A percentile compares a stretch with the other conserved stretches of the same genome.
Evolutionary conservation across 352 stramenopile genomes (phyloP).

Genomic region (Pythium inflatum): DNA sequence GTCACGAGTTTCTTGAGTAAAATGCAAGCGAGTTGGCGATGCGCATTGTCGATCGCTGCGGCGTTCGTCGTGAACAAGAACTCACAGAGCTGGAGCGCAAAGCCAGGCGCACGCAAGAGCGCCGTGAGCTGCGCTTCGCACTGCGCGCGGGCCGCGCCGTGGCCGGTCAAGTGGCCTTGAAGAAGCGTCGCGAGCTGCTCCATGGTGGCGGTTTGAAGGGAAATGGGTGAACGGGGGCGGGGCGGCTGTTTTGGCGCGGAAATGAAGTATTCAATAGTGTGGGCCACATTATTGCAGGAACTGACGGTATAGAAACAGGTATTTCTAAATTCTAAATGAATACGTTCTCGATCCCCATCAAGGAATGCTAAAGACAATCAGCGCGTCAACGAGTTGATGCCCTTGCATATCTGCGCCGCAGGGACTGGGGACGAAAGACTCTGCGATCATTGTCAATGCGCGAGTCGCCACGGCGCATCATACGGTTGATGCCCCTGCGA

Average conservation of each 20-base stretch:
- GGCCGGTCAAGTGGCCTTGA: conserved; percentile 54
- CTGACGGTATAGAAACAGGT: too few relatives aligned
- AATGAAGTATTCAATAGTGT: not conserved
- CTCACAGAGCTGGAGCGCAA: conserved; percentile 71
- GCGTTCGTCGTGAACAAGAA: conserved; percentile 56
- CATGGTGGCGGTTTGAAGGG: conserved; percentile 6
- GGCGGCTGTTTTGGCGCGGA: not conserved
- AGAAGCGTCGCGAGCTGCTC: conserved; percentile 59
- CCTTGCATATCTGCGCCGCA: too few relatives aligned
- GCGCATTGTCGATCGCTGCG: conserved; percentile 37
- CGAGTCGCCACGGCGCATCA: too few relatives aligned
- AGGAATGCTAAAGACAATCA: too few relatives aligned
- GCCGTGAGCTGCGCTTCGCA: conserved; percentile 70
- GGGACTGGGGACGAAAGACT: too few relatives aligned
- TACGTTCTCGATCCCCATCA: not conserved
- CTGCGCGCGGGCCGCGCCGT: conserved; percentile 50
- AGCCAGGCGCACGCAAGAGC: conserved; percentile 61
- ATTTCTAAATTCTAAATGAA: not conserved
- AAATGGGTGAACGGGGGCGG: not conserved
- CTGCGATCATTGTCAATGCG: too few relatives aligned
- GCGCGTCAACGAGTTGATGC: too few relatives aligned
- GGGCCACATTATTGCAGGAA: conserved; percentile 8
- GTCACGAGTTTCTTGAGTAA: conserved; percentile 80
- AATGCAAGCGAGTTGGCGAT: conserved; percentile 73
- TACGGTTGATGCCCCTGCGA: too few relatives aligned